Base-by-base conservation (phyloP, 371 early-diverging fungal species). In the Batkoa obscura region DNA sequence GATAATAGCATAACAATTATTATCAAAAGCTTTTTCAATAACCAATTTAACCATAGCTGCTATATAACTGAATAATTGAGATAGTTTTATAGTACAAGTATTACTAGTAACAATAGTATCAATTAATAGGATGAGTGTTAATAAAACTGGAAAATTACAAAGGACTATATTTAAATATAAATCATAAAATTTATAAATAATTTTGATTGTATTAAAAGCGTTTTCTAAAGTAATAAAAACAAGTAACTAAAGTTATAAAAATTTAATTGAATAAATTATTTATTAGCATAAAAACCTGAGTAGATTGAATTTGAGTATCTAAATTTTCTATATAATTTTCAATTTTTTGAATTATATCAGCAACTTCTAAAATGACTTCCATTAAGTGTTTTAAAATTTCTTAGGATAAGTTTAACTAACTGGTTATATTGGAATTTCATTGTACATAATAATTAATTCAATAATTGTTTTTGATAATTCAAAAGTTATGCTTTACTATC, bases 21-120 rank as follows among this genome's bases (percentile, higher is more conserved):
- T 57, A 58, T 93, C 91, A 48, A 96, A 64, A 63, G 88, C 91
- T 62, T 76, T 63, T 23, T 80, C 75, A 2, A 94, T 13, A 30
- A 84, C 48, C 15, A 66, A 59, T 4, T 71, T 69, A 3, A 94
- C 39, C n/a, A 78, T 60, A 0, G 64, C 67, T 0, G 90, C 77
- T 0, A 80, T 74, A 61, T 87, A 70, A 1, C 65, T 54, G 8
- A 90, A 67, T 1, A 90, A 67, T 68, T 96, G 94, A 2, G 91
- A 89, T 6, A 89, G 93, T 80, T 95, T 95, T 52, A 92, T 36
- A 1, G 87, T 64, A 33, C 75, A 86, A 10, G 81, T 79, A 69
- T 88, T 87, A n/a, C 97, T 94, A 0, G 88, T 88, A 30, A 88
- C 93, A 58, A 96, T 78, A 1, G 93, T 93, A 12, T 86, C 86